phyloP scores from a whole-genome alignment of 1,284 basidiomycete genomes.

The Leccinum angustisporum region DNA sequence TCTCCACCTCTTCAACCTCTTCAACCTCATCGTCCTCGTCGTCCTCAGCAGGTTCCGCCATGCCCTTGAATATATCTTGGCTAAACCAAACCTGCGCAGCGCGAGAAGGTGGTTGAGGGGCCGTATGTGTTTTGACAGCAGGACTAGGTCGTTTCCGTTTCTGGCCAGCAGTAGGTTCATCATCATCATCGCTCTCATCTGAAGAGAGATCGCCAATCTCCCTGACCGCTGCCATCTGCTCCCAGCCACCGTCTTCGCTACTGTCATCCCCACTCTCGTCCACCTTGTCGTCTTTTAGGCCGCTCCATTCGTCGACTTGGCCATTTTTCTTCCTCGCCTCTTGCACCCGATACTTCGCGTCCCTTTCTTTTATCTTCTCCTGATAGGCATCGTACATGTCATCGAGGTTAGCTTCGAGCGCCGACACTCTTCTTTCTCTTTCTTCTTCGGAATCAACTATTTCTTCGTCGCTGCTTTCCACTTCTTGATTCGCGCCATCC shows the following conservation, averaged over 20 bases:
- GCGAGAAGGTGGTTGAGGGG: constrained; percentile 45
- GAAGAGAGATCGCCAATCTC: constrained; percentile 58
- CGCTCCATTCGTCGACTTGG: constrained; percentile 76
- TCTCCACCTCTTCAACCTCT: constrained; percentile 36
- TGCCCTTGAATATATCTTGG: constrained; percentile 83
- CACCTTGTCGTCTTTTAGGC: constrained; percentile 58
- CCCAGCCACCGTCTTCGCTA: constrained; percentile 73
- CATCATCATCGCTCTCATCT: constrained; percentile 53
- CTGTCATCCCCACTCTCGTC: constrained; percentile 47
- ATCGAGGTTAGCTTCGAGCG: constrained; percentile 85
- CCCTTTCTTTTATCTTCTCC: constrained; percentile 78
- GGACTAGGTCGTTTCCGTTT: constrained; percentile 47
- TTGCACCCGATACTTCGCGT: constrained; percentile 88
- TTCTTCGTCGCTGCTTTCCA: constrained; percentile 49
- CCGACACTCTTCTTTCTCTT: constrained; percentile 59
- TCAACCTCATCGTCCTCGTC: background rate
- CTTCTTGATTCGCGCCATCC: constrained; percentile 42
- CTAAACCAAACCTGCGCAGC: constrained; percentile 88
- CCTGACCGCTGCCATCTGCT: constrained; percentile 66
- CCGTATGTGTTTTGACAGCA: constrained; percentile 39
- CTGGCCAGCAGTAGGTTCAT: constrained; percentile 33
- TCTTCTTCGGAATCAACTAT: constrained; percentile 70
- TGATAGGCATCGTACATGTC: constrained; percentile 88
- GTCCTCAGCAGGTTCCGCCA: constrained; percentile 48
- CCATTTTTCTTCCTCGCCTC: constrained; percentile 79